Evolutionary conservation across 169 alveolate genomes (phyloP).

Genomic region (Cryptosporidium muris): DNA sequence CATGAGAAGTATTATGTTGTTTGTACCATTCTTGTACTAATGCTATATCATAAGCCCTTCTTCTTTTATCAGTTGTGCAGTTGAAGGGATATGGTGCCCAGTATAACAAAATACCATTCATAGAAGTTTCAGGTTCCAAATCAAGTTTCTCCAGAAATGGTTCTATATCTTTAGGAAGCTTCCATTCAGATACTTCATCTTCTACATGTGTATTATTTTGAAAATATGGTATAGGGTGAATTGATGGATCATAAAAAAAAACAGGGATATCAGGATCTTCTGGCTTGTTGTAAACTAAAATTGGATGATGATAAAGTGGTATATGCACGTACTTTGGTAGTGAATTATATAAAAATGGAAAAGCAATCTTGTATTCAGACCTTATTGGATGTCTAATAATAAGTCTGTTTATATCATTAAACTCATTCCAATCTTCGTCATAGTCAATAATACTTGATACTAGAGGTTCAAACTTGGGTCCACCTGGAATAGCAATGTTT

Average conservation of each 20-base stretch:
- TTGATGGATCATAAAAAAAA: conserved; percentile 25
- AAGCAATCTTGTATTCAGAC: conserved; percentile 99
- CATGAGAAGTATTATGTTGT: conserved; percentile 94
- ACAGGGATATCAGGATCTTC: conserved; percentile 89
- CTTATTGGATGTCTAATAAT: conserved; percentile 94
- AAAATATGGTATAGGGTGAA: conserved; percentile 40
- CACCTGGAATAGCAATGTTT: conserved; percentile 99
- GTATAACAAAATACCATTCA: conserved; percentile 84
- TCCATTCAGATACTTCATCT: conserved; percentile 74
- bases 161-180: conserved; percentile 72
- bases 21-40: conserved; percentile 97
- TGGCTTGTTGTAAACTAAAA: conserved; percentile 88
- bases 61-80: conserved; percentile 94
- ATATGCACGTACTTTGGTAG: conserved; percentile 94
- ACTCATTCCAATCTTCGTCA: conserved; percentile 99
- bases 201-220: conserved; percentile 31
- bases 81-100: conserved; percentile 99
- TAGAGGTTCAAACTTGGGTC: conserved; percentile 99
- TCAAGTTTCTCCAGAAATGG: conserved; percentile 84
- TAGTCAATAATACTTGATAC: conserved; percentile 95
- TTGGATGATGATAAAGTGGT: conserved; percentile 85
- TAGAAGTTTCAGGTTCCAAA: conserved; percentile 80
- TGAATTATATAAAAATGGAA: conserved; percentile 98
- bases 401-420: conserved; percentile 97
- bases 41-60: conserved; percentile 96